phyloP scores from a whole-genome alignment of 345 rosid genomes.

The Orychophragmus violaceus region DNA sequence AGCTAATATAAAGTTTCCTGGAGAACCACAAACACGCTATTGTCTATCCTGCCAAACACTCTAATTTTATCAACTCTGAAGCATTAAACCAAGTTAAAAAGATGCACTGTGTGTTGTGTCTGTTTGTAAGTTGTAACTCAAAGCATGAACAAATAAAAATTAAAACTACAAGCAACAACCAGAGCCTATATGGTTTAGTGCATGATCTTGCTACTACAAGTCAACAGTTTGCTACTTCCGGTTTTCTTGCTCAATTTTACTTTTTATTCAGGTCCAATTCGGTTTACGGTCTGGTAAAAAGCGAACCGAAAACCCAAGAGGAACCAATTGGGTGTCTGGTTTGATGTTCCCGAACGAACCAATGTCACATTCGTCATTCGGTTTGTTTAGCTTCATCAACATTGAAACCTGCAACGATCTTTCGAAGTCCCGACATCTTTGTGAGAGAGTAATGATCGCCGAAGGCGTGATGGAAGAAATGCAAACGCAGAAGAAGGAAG shows the following conservation, averaged over 20 bases:
- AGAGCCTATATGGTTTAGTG: too few species aligned
- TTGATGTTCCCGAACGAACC: neutral
- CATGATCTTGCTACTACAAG: neutral
- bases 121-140: neutral
- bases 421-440: too few species aligned
- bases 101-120: too few species aligned
- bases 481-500: constrained; percentile 9
- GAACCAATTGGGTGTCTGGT: neutral
- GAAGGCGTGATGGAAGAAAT: constrained; percentile 18
- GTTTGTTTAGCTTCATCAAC: neutral
- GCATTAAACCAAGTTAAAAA: too few species aligned
- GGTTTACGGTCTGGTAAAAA: neutral
- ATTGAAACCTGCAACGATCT: too few species aligned
- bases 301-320: neutral
- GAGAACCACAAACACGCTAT: too few species aligned
- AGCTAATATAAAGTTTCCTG: too few species aligned
- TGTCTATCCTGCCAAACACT: too few species aligned
- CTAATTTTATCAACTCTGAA: too few species aligned
- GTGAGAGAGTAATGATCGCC: constrained; percentile 3
- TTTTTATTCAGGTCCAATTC: neutral
- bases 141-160: neutral
- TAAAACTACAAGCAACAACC: too few species aligned
- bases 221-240: too few species aligned
- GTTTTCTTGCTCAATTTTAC: neutral
- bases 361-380: neutral